Conservation (phyloP, 257 asterid species). For the Scutellaria baicalensis region DNA sequence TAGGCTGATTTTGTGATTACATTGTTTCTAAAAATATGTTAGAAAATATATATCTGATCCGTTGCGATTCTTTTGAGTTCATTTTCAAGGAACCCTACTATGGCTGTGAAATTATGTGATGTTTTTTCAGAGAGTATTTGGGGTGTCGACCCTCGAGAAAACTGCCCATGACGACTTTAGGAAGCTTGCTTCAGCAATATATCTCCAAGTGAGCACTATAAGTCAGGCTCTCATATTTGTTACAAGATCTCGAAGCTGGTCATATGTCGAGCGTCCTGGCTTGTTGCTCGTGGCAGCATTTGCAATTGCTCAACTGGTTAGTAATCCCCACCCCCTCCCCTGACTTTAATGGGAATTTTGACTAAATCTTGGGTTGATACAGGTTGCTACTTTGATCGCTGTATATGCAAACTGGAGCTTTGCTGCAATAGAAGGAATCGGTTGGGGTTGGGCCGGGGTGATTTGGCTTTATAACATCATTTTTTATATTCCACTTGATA, state of each 20-base stretch:
- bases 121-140: conserved; percentile 43
- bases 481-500: conserved; percentile 60
- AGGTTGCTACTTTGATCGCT: conserved; percentile 80
- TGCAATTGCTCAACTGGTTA: conserved; percentile 64
- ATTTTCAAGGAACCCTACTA: background rate
- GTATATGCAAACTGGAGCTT: conserved; percentile 79
- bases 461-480: conserved; percentile 74
- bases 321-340: background rate
- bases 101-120: background rate
- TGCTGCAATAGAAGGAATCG: conserved; percentile 82
- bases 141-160: conserved; percentile 72
- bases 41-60: background rate
- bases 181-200: conserved; percentile 80
- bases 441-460: conserved; percentile 94
- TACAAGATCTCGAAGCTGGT: conserved; percentile 83
- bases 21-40: background rate
- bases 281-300: conserved; percentile 59
- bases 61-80: background rate
- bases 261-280: conserved; percentile 79
- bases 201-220: conserved; percentile 85
- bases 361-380: background rate
- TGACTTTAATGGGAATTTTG: background rate
- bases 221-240: conserved; percentile 85
- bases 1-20: conserved; percentile 18
- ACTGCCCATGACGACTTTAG: conserved; percentile 77